Base-by-base conservation (phyloP, 2,329 filamentous ascomycete species). In the Corynespora cassiicola region DNA sequence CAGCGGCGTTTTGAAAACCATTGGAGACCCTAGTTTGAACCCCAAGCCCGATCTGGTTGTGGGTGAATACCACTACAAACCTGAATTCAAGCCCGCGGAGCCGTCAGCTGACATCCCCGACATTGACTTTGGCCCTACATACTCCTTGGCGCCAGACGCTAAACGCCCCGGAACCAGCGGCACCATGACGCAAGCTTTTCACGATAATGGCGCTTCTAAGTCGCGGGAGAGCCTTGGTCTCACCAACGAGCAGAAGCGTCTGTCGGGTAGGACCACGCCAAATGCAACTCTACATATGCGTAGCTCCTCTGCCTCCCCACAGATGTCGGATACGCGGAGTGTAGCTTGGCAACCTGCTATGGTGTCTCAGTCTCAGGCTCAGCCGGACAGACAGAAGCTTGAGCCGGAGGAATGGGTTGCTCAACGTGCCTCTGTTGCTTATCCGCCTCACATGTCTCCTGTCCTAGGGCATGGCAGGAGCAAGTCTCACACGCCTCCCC, bases 41-140 rank as follows among this genome's bases (percentile, higher is more conserved):
- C 43, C 50, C 42, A 71, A 66, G 26, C 66, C 69, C 22, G 71
- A 74, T 19, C 56, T 74, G 45, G 71, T 71, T 31, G 74, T 75
- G 36, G 73, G 75, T 11, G 75, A 78, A 58, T 67, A 68, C 43
- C 72, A 62, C 42, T 75, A 75, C 49, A 50, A 54, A 63, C 35
- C 40, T 6, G 40, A 45, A n/a, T 20, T 32, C 18, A 54, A 47
- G 36, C 42, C 22, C 12, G 25, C 31, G 33, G 48, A 46, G 31
- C 8, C 37, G 15, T 36, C 52, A 10, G 75, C 80, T 16, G 77
- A 82, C 39, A 83, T 95, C 44, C 88, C 89, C 1, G 72, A 78
- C 4, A 81, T 96, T 47, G 85, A 96, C 65, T 96, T 96, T 69
- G 92, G 92, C 0, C 89, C 86, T 5, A 96, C 91, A 0, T 72